Base-by-base conservation (phyloP, 1,284 basidiomycete species). In the Cryptococcus depauperatus region DNA sequence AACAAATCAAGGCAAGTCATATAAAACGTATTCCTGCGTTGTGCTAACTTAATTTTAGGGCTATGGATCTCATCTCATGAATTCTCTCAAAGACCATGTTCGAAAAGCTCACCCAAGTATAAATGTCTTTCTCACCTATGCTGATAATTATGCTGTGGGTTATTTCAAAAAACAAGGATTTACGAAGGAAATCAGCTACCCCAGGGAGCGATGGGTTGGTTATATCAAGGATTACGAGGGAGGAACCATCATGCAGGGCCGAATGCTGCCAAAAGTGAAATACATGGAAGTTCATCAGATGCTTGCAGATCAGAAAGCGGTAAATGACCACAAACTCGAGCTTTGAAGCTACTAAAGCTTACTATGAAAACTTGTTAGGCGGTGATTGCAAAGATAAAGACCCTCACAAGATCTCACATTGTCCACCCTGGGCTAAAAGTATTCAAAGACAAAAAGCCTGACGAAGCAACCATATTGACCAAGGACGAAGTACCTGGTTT, bases 161-260 rank as follows among this genome's bases (percentile, higher is more conserved):
- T 98, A 96, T 72, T 98, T 98, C 75, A 91, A 92, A 67, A 98
- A 98, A 70, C 93, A 97, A 60, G 92, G 93, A 0, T 99, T 99
- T 72, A 88, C 89, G 1, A 98, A 97, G 70, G 92, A 98, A 55
- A 95, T 99, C 56, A 85, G 83, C 0, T 79, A 95, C 16, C 84
- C 86, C 48, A 80, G 92, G 32, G 82, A 87, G 2, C 77, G 85
- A 3, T 99, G 95, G 95, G 92, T 93, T 1, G 95, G 93, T 1
- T 98, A 99, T 69, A 98, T 99, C 80, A 99, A 98, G 70, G 95
- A 99, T 68, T 99, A 99, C 70, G 95, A 99, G 68, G 95, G 95
- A 38, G 93, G 91, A n/a, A 99, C 95, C 37, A 87, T 98, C 73
- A 97, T 98, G 93, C 91, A 95, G 70, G 98, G 95, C 64, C 85